These are phyloP conservation scores for Cytospora chrysosperma DNA, from an alignment of 2,329 filamentous ascomycete species.

Conservation along the genomic window DNA sequence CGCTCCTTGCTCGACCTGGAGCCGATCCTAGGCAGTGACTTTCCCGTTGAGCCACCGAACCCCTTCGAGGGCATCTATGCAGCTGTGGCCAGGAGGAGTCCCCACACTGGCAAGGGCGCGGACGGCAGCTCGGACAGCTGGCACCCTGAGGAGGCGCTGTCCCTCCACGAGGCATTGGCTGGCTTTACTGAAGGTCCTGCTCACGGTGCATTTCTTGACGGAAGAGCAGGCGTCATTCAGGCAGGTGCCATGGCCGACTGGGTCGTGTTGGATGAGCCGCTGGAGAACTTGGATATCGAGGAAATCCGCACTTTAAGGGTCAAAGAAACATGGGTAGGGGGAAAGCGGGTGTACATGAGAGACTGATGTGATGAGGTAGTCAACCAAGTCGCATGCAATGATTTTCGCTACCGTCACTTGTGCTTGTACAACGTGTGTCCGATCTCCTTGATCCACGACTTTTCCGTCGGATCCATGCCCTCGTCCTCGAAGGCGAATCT, in stretches of 20 bases:
- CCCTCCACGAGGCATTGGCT: conserved; percentile 55
- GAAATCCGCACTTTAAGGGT: conserved; percentile 55
- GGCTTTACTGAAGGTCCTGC: conserved; percentile 63
- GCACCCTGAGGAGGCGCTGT: conserved; percentile 59
- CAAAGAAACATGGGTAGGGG: conserved; percentile 67
- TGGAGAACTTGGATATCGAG: conserved; percentile 51
- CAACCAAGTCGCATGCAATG: not conserved
- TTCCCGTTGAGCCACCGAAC: conserved; percentile 68
- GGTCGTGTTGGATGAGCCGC: conserved; percentile 63
- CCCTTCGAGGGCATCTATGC: conserved; percentile 70
- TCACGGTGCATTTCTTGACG: conserved; percentile 58
- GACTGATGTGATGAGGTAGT: conserved; percentile 18
- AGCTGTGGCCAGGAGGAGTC: conserved; percentile 60
- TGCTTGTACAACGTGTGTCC: conserved; percentile 23
- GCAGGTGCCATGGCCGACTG: conserved; percentile 66
- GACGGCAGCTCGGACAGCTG: conserved; percentile 53
- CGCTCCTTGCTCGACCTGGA: conserved; percentile 53
- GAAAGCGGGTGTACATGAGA: conserved; percentile 48
- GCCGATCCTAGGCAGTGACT: conserved; percentile 66
- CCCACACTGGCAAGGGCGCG: conserved; percentile 52
- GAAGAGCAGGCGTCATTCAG: conserved; percentile 57
- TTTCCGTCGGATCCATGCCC: conserved; percentile 15
- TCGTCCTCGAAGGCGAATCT: conserved; percentile 25
- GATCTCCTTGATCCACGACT: conserved; percentile 23
- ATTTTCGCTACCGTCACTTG: conserved; percentile 1